Percentiles rank a stretch among this genome's conserved stretches.
phyloP scores from a whole-genome alignment of 2,329 filamentous ascomycete species.

The Epichloe glyceriae region DNA sequence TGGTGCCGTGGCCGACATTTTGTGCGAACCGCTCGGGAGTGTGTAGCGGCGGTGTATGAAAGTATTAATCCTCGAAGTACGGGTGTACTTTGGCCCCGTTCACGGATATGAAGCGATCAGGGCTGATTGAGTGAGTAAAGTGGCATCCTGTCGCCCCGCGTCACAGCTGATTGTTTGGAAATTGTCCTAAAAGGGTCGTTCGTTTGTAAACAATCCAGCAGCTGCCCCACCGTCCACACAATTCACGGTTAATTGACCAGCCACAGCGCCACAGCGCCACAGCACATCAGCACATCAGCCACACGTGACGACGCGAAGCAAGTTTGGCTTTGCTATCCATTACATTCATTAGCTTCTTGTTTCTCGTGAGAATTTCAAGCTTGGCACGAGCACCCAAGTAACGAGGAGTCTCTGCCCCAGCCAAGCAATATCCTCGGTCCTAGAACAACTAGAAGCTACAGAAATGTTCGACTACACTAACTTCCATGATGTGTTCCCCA shows the following conservation, averaged over 20 bases:
- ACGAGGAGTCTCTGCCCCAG: background rate
- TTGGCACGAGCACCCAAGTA: too few relatives aligned
- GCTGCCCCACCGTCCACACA: background rate
- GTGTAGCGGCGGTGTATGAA: background rate
- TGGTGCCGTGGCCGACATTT: slow-evolving; percentile 20
- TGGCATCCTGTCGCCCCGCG: slow-evolving; percentile 10
- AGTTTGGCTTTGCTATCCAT: too few relatives aligned
- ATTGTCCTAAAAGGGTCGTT: slow-evolving; percentile 23
- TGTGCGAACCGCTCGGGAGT: background rate
- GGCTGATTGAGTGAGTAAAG: slow-evolving; percentile 3
- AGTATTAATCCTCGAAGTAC: background rate
- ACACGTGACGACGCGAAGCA: slow-evolving; percentile 12
- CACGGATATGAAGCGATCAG: background rate
- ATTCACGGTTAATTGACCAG: background rate
- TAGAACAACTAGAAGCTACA: background rate
- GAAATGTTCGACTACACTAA: slow-evolving; percentile 52
- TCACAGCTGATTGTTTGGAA: slow-evolving; percentile 22
- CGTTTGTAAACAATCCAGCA: slow-evolving; percentile 27
- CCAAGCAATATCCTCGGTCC: background rate
- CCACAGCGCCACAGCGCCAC: background rate
- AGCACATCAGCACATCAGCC: background rate
- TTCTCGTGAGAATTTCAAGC: too few relatives aligned
- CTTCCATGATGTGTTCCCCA: slow-evolving; percentile 55
- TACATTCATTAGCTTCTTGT: too few relatives aligned
- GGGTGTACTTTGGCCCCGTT: too few relatives aligned